These are phyloP conservation scores for Cordyceps cateniannulata DNA, from an alignment of 2,329 filamentous ascomycete genomes.

Conservation along the genomic window DNA sequence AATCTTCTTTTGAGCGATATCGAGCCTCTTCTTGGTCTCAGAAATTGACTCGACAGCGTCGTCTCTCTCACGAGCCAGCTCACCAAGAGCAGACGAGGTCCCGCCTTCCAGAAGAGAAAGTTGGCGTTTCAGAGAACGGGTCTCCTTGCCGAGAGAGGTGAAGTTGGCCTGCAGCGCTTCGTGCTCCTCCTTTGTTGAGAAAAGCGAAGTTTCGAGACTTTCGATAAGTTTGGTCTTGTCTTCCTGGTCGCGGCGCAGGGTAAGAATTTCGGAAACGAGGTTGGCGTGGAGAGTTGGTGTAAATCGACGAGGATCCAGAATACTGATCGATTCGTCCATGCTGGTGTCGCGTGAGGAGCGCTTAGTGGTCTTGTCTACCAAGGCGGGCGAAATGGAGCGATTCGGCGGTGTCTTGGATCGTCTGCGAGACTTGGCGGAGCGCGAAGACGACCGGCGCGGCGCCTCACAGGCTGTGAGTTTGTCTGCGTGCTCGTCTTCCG, in stretches of 20 bases:
- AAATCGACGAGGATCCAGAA: slow-evolving; percentile 84
- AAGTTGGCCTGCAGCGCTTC: slow-evolving; percentile 61
- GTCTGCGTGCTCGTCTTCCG: slow-evolving; percentile 49
- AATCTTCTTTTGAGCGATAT: slow-evolving; percentile 69
- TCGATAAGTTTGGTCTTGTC: slow-evolving; percentile 85
- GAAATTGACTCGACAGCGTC: slow-evolving; percentile 65
- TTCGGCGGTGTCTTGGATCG: slow-evolving; percentile 60
- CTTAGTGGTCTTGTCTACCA: slow-evolving; percentile 38
- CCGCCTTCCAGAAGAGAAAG: slow-evolving; percentile 82
- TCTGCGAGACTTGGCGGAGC: slow-evolving; percentile 20
- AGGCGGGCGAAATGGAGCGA: slow-evolving; percentile 37
- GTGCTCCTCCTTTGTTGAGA: slow-evolving; percentile 65
- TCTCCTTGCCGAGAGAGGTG: slow-evolving; percentile 64
- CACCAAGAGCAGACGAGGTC: slow-evolving; percentile 75
- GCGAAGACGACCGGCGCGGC: slow-evolving; percentile 3
- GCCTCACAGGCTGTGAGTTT: slow-evolving; percentile 39
- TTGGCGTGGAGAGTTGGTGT: slow-evolving; percentile 94
- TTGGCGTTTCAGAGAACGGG: slow-evolving; percentile 74
- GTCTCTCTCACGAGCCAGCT: slow-evolving; percentile 79
- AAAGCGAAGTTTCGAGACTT: slow-evolving; percentile 68
- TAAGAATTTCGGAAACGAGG: slow-evolving; percentile 87
- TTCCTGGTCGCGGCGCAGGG: slow-evolving; percentile 81
- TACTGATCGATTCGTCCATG: slow-evolving; percentile 62
- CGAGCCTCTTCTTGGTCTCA: slow-evolving; percentile 72
- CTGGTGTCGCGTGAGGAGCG: slow-evolving; percentile 52